Evolutionary conservation across 306 rosid genomes (phyloP), one percentile per base, ranked within the genome.

Genomic region (Inga laurina): DNA sequence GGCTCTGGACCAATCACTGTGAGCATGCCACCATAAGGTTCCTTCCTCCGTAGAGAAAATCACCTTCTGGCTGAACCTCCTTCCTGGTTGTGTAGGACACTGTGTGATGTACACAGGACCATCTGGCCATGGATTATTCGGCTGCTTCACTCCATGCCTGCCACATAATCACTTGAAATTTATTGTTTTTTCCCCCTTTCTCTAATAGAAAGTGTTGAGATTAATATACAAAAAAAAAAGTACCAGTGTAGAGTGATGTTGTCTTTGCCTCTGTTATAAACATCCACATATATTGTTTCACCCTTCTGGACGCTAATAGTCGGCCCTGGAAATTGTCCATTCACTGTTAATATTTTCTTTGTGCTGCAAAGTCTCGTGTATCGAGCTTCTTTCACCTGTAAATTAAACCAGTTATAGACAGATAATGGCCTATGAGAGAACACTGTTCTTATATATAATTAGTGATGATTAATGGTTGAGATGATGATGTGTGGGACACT

Each of bases 1-100:
- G 68, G 92, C 94, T 67, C 93, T 82, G 24, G 77, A 76, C 94
- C 97, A 92, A 5, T 83, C 88, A n/a, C 89, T 89, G 30, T 92
- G 97, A 71, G 94, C 91, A 82, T 92, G 92, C 97, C 97, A 92
- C 97, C 92, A 92, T 4, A 92, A 10, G 51, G 97, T 89, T 3
- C 96, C 96, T 71, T 83, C 92, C 74, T 89, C 97, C 0, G 5
- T 21, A 4, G 97, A 84, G 37, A 92, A 83, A 5, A 85, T 30
- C 54, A 92, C 10, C 12, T 85, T 83, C 48, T 92, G 90, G 5
- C 44, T 86, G 75, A 88, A 90, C 13, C 3, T 85, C 3, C 52
- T 80, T 43, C 90, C 91, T 0, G 90, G 88, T 78, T 82, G 67
- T 13, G 90, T 89, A 4, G 97, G 92, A 5, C 92, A 91, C 19